Conservation (phyloP, 225 moss, liverwort and hornwort genomes). For the Sphagnum contortum region DNA sequence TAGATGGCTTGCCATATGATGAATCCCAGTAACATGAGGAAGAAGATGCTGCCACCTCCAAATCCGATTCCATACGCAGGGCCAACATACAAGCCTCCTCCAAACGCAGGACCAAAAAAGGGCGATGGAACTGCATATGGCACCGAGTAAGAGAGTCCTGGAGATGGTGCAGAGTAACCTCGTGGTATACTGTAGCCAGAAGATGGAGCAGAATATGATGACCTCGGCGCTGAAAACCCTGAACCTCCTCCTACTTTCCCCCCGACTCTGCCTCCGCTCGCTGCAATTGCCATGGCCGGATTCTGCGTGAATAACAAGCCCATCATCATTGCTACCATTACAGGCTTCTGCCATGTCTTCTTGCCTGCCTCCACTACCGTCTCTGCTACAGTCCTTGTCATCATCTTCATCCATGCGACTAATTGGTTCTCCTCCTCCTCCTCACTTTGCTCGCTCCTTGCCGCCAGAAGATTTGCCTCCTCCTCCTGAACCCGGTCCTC, state of each 20-base stretch:
- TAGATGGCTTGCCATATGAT: slow-evolving; percentile 69
- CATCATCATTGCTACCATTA: slow-evolving; percentile 22
- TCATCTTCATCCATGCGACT: no score
- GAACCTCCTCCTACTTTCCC: slow-evolving; percentile 38
- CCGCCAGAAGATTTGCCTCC: no score
- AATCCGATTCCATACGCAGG: slow-evolving; percentile 80
- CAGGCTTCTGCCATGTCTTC: slow-evolving; percentile 12
- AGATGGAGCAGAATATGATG: no score
- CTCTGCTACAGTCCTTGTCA: slow-evolving; percentile 3
- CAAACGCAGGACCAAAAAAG: slow-evolving; percentile 27
- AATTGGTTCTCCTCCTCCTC: no score
- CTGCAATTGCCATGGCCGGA: slow-evolving; percentile 30
- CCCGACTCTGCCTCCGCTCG: slow-evolving; percentile 44
- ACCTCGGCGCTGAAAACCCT: slow-evolving; percentile 24
- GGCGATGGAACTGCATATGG: slow-evolving; percentile 57
- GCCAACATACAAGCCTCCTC: slow-evolving; percentile 39
- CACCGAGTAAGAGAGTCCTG: slow-evolving; percentile 39
- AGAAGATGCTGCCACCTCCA: slow-evolving; percentile 58
- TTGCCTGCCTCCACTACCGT: slow-evolving; percentile 5
- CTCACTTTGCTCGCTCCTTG: no score
- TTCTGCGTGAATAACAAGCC: slow-evolving; percentile 23
- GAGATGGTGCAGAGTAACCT: slow-evolving; percentile 30
- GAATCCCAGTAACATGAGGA: slow-evolving; percentile 67
- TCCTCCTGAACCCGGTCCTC: no score
- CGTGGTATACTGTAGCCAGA: slow-evolving; percentile 23